Evolutionary conservation across 2,329 filamentous ascomycete species (phyloP).

Genomic region (Parafenestella ontariensis): DNA sequence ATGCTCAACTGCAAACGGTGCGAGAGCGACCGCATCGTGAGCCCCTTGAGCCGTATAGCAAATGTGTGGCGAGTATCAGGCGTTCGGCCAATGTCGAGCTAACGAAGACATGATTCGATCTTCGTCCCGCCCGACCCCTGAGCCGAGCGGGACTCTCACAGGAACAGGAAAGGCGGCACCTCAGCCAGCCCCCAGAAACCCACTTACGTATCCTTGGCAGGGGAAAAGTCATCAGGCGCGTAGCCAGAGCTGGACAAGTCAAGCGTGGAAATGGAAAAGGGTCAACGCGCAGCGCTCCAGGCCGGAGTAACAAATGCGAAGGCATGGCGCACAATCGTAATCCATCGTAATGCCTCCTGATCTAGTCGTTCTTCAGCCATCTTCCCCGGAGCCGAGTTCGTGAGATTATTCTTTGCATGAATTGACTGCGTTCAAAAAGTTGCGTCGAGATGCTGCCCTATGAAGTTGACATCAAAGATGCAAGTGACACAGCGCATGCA

Average conservation of each 20-base stretch:
- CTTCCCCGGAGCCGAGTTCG: background rate
- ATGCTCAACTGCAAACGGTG: background rate
- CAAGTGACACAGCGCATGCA: slow-evolving; percentile 6
- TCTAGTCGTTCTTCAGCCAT: background rate
- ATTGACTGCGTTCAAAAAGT: background rate
- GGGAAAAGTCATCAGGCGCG: slow-evolving; percentile 25
- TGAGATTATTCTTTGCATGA: background rate
- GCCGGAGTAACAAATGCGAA: background rate
- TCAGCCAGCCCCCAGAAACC: slow-evolving; percentile 16
- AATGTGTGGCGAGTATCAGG: slow-evolving; percentile 15
- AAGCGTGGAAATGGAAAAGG: slow-evolving; percentile 15
- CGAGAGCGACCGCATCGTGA: background rate
- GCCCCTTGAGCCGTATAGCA: background rate
- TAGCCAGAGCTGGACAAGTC: slow-evolving; percentile 11
- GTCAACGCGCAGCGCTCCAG: slow-evolving; percentile 9
- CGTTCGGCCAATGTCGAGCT: slow-evolving; percentile 13
- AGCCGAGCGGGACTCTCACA: slow-evolving; percentile 25
- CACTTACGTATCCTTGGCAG: slow-evolving; percentile 40
- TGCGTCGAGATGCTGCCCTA: background rate
- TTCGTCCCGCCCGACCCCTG: slow-evolving; percentile 29
- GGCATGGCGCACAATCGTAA: background rate
- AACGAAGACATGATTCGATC: slow-evolving; percentile 31
- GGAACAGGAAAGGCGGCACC: slow-evolving; percentile 37
- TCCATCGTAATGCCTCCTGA: background rate
- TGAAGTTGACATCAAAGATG: background rate